phyloP scores from a whole-genome alignment of 176 grass and related monocot genomes.

The Cenchrus purpureus region DNA sequence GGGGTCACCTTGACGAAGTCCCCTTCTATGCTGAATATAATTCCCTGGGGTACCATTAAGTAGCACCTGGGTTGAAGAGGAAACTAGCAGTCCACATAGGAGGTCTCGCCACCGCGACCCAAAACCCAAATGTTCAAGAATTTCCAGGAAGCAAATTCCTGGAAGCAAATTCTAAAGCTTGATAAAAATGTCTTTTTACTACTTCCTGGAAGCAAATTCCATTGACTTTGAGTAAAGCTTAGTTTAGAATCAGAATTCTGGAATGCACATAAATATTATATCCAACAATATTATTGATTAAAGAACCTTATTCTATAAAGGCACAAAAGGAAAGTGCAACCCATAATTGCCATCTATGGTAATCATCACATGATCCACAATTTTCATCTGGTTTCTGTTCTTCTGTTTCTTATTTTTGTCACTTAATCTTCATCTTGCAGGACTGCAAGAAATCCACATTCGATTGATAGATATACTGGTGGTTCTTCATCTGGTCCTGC shows the following conservation, averaged over 20 bases:
- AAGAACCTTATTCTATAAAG: neutral
- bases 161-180: neutral
- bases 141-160: too few species aligned
- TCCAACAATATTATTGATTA: neutral
- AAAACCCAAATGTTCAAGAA: too few species aligned
- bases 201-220: neutral
- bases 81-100: too few species aligned
- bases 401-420: slow-evolving; percentile 16
- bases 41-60: too few species aligned
- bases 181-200: neutral
- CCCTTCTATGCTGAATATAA: too few species aligned
- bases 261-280: neutral
- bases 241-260: neutral
- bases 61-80: too few species aligned
- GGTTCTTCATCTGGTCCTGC: slow-evolving; percentile 98
- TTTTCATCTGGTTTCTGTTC: slow-evolving; percentile 27
- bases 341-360: neutral
- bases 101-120: too few species aligned
- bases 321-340: neutral
- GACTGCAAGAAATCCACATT: slow-evolving; percentile 93
- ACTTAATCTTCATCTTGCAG: slow-evolving; percentile 54
- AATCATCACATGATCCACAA: neutral
- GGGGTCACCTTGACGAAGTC: too few species aligned
- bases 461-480: slow-evolving; percentile 92
- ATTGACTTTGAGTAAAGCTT: neutral